Base-by-base conservation (phyloP, 2,329 filamentous ascomycete species). In the Cadophora gregata region DNA sequence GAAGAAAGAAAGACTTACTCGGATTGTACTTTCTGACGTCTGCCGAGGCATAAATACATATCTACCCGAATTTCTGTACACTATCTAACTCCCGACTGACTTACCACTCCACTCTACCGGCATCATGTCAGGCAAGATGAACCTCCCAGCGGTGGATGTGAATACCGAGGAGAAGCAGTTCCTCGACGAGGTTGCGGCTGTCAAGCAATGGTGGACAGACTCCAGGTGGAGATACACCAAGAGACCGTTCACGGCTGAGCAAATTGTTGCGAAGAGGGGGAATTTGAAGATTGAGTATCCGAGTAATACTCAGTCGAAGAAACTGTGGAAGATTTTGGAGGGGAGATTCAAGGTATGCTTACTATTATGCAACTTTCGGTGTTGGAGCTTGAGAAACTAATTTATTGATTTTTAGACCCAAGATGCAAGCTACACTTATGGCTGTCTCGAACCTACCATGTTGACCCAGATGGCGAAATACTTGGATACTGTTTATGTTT, bases 381-480 rank as follows among this genome's bases (percentile, higher is more conserved):
- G 33, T 24, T 27, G 48, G 16, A 21, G 8, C 12, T 19, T 42
- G 8, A 38, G 12, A 4, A 12, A 9, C 33, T 56, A 61, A 45
- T 21, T 56, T 58, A 45, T 21, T 29, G 8, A 9, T 21, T 16
- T 19, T 66, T 73, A 97, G 92, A 91, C 86, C 77, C 88, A 88
- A 75, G 91, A 96, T 77, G 92, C 92, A 58, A 96, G 93, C 81
- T 97, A 90, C 83, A 99, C 96, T 66, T 99, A 97, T 78, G 96
- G 96, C 76, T 98, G 96, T 82, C 85, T 99, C 71, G 96, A 99
- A 78, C 96, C 96, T 12, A 97, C 97, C 65, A 97, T 97, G 92
- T 87, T 99, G 78, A 98, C 96, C 31, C 96, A 99, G 81, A 99
- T 99, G 96, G 95, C 95, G 75, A 97, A 98, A 82, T 98, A 96